Conservation (phyloP, 257 asterid genomes). For the Lantana camara region DNA sequence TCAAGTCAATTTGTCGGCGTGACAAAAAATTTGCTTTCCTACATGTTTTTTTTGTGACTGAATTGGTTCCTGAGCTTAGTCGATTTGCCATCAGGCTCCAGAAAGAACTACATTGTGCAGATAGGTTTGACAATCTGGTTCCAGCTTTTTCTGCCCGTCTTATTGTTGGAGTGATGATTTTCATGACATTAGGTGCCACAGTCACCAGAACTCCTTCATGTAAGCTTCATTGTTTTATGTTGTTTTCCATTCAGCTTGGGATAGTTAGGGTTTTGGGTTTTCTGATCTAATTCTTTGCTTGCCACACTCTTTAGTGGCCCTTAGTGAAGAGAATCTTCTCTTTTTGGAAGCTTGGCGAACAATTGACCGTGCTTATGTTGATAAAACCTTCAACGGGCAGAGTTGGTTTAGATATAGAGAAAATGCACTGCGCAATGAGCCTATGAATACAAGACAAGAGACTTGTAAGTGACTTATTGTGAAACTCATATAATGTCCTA, state of each 20-base stretch:
- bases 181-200: slow-evolving; percentile 62
- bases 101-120: slow-evolving; percentile 34
- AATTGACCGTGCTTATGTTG: slow-evolving; percentile 92
- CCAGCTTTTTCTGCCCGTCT: slow-evolving; percentile 43
- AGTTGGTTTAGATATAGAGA: slow-evolving; percentile 99
- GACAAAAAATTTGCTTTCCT: slow-evolving; percentile 35
- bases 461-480: slow-evolving; percentile 63
- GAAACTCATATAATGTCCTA: slow-evolving; percentile 8
- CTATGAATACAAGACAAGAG: slow-evolving; percentile 93
- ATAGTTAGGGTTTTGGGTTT: slow-evolving; percentile 4
- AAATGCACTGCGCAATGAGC: slow-evolving; percentile 83
- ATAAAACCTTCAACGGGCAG: slow-evolving; percentile 93
- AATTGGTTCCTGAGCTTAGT: slow-evolving; percentile 32
- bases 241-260: slow-evolving; percentile 3
- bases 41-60: slow-evolving; percentile 35
- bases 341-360: slow-evolving; percentile 99
- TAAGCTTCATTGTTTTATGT: slow-evolving; percentile 35
- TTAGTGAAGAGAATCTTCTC: slow-evolving; percentile 87
- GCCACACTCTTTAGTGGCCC: slow-evolving; percentile 61
- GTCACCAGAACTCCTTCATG: slow-evolving; percentile 65
- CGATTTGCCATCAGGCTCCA: slow-evolving; percentile 34
- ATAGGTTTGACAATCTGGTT: slow-evolving; percentile 29
- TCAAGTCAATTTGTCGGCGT: slow-evolving; percentile 41
- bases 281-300: slow-evolving; percentile 19
- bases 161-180: slow-evolving; percentile 69